These are phyloP conservation scores for Lipomyces japonicus DNA, from an alignment of 805 yeast species.

Conservation along the genomic window DNA sequence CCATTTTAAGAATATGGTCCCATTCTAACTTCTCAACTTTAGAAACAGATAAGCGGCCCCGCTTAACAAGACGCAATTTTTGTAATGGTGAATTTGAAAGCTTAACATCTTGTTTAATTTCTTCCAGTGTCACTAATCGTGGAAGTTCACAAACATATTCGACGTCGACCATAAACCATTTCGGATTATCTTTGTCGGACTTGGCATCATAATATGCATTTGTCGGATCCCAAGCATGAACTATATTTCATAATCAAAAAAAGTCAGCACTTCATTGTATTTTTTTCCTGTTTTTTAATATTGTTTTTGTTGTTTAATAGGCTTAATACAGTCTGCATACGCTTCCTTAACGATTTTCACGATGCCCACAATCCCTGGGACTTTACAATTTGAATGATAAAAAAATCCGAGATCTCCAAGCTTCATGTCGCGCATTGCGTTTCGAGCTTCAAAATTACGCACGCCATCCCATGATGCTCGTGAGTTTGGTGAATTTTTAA, in stretches of 20 bases:
- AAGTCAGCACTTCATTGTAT: background rate
- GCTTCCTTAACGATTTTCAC: constrained; percentile 35
- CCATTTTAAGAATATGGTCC: constrained; percentile 40
- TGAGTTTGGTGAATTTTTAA: constrained; percentile 36
- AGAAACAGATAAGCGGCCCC: constrained; percentile 51
- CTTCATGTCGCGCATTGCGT: constrained; percentile 48
- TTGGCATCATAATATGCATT: constrained; percentile 50
- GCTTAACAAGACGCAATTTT: constrained; percentile 46
- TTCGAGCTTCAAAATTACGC: constrained; percentile 55
- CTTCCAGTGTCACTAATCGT: constrained; percentile 43
- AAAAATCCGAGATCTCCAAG: constrained; percentile 48
- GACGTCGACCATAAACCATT: constrained; percentile 59
- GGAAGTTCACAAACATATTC: constrained; percentile 43
- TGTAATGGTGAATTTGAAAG: constrained; percentile 32
- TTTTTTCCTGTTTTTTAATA: background rate
- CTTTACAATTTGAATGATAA: constrained; percentile 54
- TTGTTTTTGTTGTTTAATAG: background rate
- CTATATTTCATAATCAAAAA: constrained; percentile 1
- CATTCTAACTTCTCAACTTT: constrained; percentile 49
- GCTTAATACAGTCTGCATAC: constrained; percentile 35
- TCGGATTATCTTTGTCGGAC: constrained; percentile 42
- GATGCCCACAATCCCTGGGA: constrained; percentile 50
- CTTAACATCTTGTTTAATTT: constrained; percentile 36
- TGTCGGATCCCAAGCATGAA: constrained; percentile 41
- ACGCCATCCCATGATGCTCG: constrained; percentile 56